Percentiles rank a stretch among this genome's conserved stretches.
These are phyloP conservation scores for Athelia sp. DNA, from an alignment of 1,284 basidiomycete genomes.

Conservation along the genomic window DNA sequence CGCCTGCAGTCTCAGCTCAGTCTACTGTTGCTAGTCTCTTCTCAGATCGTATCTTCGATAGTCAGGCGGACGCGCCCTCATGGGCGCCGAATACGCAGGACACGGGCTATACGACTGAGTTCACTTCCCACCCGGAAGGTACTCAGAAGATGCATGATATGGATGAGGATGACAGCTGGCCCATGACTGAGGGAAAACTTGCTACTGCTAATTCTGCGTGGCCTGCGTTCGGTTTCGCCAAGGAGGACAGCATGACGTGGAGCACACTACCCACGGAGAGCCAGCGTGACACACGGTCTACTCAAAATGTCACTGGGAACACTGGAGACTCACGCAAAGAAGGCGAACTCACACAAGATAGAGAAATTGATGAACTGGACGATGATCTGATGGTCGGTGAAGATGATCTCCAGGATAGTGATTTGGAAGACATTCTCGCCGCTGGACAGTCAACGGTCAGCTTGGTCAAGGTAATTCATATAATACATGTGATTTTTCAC, in stretches of 20 bases:
- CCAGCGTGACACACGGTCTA: conserved; percentile 32
- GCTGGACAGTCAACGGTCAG: conserved; percentile 30
- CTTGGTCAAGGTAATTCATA: conserved; percentile 35
- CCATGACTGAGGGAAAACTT: conserved; percentile 57
- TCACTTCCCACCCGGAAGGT: conserved; percentile 26
- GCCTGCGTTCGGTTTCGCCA: conserved; percentile 22
- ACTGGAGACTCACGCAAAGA: conserved; percentile 1
- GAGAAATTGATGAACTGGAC: conserved; percentile 29
- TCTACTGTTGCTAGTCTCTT: conserved; percentile 47
- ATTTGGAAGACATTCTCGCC: conserved; percentile 36
- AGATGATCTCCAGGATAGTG: conserved; percentile 27
- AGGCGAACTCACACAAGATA: conserved; percentile 12
- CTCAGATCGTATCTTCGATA: conserved; percentile 48
- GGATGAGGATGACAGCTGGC: conserved; percentile 72
- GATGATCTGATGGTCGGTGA: conserved; percentile 20
- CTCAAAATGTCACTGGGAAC: conserved; percentile 11
- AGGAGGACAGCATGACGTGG: conserved; percentile 70
- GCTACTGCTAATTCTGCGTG: conserved; percentile 55
- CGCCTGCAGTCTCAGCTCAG: conserved; percentile 39
- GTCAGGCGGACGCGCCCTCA: conserved; percentile 34
- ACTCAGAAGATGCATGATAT: conserved; percentile 24
- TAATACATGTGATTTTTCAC: conserved; percentile 3
- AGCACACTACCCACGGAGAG: conserved; percentile 58
- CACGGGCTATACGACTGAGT: conserved; percentile 39
- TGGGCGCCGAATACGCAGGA: conserved; percentile 62